Conservation (phyloP, 768 basidiomycete species). For the Russula vinacea region DNA sequence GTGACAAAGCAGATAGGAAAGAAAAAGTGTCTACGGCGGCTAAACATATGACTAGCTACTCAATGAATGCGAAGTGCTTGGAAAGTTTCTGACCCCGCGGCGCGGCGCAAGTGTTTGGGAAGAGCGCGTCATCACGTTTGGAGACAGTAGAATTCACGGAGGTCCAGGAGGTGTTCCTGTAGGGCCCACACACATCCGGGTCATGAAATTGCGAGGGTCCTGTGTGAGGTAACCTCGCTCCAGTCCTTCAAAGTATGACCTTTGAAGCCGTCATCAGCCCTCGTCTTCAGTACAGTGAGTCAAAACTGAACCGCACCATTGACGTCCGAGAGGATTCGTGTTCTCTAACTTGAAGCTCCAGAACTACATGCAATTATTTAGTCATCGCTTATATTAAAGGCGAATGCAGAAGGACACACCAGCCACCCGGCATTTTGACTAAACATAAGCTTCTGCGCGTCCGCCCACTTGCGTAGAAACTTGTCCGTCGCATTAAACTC, state of each 20-base stretch:
- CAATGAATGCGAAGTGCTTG: not conserved
- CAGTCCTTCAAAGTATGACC: conserved; percentile 72
- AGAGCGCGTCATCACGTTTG: not conserved
- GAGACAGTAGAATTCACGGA: not conserved
- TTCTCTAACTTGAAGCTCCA: conserved; percentile 77
- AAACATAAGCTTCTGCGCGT: conserved; percentile 69
- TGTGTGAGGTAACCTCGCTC: conserved; percentile 56
- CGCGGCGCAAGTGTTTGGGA: not conserved
- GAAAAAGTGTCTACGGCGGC: not conserved
- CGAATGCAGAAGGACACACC: conserved; percentile 40
- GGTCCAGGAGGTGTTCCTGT: conserved; percentile 31
- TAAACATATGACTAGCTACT: not conserved
- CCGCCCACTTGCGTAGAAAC: conserved; percentile 67
- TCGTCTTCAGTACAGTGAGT: not conserved
- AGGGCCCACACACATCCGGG: conserved; percentile 61
- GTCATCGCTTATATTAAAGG: not conserved
- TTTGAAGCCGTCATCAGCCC: conserved; percentile 36
- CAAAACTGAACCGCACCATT: conserved; percentile 52
- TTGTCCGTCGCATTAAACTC: conserved; percentile 57
- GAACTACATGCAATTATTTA: conserved; percentile 38
- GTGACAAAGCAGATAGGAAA: not conserved
- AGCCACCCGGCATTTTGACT: conserved; percentile 64
- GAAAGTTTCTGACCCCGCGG: not conserved
- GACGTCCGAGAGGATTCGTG: conserved; percentile 49
- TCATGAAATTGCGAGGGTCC: conserved; percentile 58